phyloP scores from a whole-genome alignment of 148 eudicot genomes.

The Drosera capensis region DNA sequence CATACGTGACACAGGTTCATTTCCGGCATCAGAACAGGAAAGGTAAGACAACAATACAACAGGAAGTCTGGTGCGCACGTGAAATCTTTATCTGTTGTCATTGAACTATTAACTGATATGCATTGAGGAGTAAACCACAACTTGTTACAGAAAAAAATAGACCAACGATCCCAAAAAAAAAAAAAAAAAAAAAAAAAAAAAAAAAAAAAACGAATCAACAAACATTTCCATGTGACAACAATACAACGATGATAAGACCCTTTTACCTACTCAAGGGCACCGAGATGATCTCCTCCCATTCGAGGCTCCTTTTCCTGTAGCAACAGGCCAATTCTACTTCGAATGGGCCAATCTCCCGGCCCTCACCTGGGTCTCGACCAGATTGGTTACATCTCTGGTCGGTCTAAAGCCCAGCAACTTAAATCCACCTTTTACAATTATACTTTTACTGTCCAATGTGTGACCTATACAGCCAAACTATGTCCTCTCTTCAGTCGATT shows the following conservation, averaged over 20 bases:
- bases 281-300: not conserved
- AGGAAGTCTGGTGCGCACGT: too few species aligned
- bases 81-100: too few species aligned
- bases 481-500: conserved; percentile 3
- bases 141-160: not conserved
- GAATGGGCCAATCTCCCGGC: too few species aligned
- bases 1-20: too few species aligned
- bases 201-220: not conserved
- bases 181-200: not conserved
- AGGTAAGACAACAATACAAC: too few species aligned
- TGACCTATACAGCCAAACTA: not conserved
- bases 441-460: not conserved
- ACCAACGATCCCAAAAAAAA: not conserved
- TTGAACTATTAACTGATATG: not conserved
- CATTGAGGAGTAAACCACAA: not conserved
- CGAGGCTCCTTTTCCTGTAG: too few species aligned
- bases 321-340: too few species aligned
- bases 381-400: not conserved
- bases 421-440: not conserved
- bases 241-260: not conserved
- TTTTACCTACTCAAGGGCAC: not conserved
- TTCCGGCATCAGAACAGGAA: too few species aligned
- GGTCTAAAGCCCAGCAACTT: not conserved
- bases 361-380: too few species aligned
- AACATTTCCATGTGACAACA: not conserved